Evolutionary conservation across 108 stramenopile species (phyloP), one percentile per base, ranked within the genome.

Genomic region (Seminavis robusta): DNA sequence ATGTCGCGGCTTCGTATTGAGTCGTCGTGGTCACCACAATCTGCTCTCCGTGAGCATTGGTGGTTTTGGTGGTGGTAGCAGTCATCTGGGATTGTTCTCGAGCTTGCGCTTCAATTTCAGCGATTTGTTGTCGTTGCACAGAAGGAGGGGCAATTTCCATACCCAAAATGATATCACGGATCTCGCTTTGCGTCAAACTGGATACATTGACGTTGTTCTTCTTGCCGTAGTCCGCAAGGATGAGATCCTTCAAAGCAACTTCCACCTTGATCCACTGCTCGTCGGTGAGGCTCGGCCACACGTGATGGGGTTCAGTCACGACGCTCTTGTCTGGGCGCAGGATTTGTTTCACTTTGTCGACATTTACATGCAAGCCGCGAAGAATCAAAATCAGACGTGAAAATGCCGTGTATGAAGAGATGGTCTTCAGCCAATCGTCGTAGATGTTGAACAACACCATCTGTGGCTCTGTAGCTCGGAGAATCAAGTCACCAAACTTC

Each of bases 201-300:
- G 95, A 96, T 2, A 98, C 97, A 66, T 97, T 99, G 16, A 98
- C 97, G 67, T 99, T 99, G 70, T 99, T 99, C 74, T 97, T 97
- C 77, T 97, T 96, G 13, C 97, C 98, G 63, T 99, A 99, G 69
- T 98, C 97, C 13, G 94, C 95, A 19, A 99, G 81, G 55, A 99
- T 99, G 13, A 99, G 72, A 62, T 99, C 98, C 77, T 99, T 99
- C 30, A 99, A 60, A 1, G 95, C 90, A 49, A 99, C 95, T 73
- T 99, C 98, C 13, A 99, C 82, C 72, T 97, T 96, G 71, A 97
- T 95, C 98, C 98, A 99, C 71, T 98, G 95, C 59, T 97, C 97
- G 76, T 99, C 98, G 41, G 94, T 94, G 23, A 99, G 84, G 25
- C 81, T 83, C 20, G 98, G 98, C 98, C 98, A 99, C 21, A 99